phyloP scores from a whole-genome alignment of 2,329 filamentous ascomycete genomes.

The Nemania bipapillata region DNA sequence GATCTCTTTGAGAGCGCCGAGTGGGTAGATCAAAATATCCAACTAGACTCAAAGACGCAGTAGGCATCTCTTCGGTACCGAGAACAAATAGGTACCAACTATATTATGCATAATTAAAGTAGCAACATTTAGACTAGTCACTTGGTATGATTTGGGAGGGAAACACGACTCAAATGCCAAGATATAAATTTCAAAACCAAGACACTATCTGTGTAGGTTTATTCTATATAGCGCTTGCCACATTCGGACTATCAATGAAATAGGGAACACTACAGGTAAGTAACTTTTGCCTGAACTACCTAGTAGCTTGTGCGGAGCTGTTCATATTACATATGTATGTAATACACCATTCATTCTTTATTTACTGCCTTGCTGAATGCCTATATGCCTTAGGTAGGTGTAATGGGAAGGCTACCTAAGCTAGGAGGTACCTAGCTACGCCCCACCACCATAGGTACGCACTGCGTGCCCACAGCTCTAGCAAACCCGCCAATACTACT shows the following conservation, averaged over 20 bases:
- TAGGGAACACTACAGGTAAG: conserved; percentile 12
- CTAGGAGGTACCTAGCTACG: no score
- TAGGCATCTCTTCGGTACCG: background rate
- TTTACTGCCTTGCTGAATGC: background rate
- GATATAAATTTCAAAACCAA: conserved; percentile 2
- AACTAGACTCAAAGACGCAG: background rate
- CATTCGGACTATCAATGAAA: background rate
- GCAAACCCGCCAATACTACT: background rate
- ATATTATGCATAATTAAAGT: no score
- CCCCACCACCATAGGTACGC: no score
- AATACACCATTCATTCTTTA: background rate
- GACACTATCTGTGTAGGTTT: background rate
- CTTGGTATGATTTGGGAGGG: background rate
- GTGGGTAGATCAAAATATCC: conserved; percentile 21
- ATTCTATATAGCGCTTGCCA: background rate
- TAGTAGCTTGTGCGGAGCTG: no score
- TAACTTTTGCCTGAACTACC: no score
- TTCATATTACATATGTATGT: no score
- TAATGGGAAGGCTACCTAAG: no score
- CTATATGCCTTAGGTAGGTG: no score
- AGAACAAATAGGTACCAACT: background rate
- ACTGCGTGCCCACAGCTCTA: background rate
- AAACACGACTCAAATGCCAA: conserved; percentile 6
- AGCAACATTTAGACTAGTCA: no score
- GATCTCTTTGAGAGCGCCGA: background rate